Base-by-base conservation (phyloP, 371 early-diverging fungal genomes). In the Fennellomyces sp. region DNA sequence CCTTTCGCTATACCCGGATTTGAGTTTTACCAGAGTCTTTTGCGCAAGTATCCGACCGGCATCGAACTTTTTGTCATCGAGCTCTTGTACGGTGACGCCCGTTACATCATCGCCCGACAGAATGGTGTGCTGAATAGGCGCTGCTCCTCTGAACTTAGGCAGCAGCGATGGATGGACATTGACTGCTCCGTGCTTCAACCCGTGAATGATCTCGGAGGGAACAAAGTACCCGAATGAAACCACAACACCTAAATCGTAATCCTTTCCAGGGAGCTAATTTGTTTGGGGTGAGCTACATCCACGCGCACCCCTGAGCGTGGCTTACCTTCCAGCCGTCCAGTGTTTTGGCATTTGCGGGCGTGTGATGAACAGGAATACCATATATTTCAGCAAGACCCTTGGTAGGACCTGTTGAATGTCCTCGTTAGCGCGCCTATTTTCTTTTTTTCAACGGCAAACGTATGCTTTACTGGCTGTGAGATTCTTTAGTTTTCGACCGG, bases 171-270 rank as follows among this genome's bases (percentile, higher is more conserved):
- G 96, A 66, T 96, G 96, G 0, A 94, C 87, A 67, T 95, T 95
- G 52, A 96, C 56, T 13, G 90, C 89, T n/a, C 89, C 94, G 35
- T 73, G 59, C 13, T 75, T 76, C 64, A 97, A 93, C 0, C 70
- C 53, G 0, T 73, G 55, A 26, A 97, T 86, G 15, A 96, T 70
- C 8, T 76, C 63, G 3, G 75, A 64, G 0, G 98, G 94, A 23
- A 98, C 66, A 64, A 97, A 96, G 68, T 91, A 91, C 1, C 96
- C 94, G 78, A 95, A 97, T 1, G 96, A 96, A 0, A 95, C 94
- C 25, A 94, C 97, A 0, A 96, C 78, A 4, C 91, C 98, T n/a
- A 97, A 67, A 70, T 96, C 93, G 68, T 61, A 82, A 55, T 28
- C 58, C 19, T 53, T 52, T 25, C 68, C 72, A 45, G 65, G 75